These are phyloP conservation scores for Trichoderma breve DNA, from an alignment of 2,329 filamentous ascomycete species.

Conservation along the genomic window DNA sequence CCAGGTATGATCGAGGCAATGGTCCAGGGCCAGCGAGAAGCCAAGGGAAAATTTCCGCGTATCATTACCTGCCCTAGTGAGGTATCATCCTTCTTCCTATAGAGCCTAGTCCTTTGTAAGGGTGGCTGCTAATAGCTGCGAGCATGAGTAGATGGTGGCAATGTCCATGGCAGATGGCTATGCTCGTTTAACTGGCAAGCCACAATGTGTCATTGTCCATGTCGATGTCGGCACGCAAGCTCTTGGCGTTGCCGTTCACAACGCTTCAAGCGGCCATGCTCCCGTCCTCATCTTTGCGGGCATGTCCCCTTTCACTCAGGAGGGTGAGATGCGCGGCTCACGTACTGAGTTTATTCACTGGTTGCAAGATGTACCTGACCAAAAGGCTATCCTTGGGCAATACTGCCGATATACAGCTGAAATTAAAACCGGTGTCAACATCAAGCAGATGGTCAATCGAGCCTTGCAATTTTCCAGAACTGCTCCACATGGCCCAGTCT, in stretches of 20 bases:
- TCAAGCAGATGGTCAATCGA: slow-evolving; percentile 1
- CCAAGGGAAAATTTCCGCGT: background rate
- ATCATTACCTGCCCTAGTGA: background rate
- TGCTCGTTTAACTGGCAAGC: background rate
- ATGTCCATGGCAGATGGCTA: slow-evolving; percentile 8
- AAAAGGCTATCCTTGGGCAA: background rate
- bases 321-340: background rate
- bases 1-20: background rate
- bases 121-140: background rate
- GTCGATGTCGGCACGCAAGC: background rate
- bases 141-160: background rate
- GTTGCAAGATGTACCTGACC: background rate
- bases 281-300: background rate
- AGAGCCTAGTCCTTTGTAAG: background rate
- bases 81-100: background rate
- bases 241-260: background rate
- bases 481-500: background rate
- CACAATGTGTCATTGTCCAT: background rate
- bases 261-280: background rate
- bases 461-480: background rate
- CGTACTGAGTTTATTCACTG: background rate
- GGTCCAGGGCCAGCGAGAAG: background rate
- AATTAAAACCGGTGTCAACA: background rate
- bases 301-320: background rate
- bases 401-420: slow-evolving; percentile 1